Conservation (phyloP, 2,329 filamentous ascomycete genomes). For the Trichoderma brevicompactum region DNA sequence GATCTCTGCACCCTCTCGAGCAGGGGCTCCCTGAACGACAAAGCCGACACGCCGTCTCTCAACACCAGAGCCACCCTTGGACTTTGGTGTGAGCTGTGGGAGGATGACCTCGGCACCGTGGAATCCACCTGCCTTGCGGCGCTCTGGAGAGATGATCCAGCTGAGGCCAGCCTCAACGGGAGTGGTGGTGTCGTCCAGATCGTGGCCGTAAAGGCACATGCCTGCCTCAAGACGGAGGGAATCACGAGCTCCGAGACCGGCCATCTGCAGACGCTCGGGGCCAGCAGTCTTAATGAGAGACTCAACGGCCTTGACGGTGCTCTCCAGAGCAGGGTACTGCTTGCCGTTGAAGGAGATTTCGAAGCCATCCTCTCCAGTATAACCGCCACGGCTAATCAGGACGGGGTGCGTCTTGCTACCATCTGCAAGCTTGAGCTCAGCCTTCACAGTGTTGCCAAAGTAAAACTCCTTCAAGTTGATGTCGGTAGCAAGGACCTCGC, state of each 20-base stretch:
- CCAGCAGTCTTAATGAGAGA: conserved; percentile 69
- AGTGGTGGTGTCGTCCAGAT: conserved; percentile 78
- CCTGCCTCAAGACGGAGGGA: conserved; percentile 92
- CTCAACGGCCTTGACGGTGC: conserved; percentile 63
- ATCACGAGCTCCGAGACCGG: conserved; percentile 88
- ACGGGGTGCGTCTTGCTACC: conserved; percentile 48
- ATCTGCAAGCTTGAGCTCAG: conserved; percentile 65
- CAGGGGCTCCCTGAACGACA: conserved; percentile 81
- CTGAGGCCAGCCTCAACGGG: conserved; percentile 60
- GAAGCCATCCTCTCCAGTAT: conserved; percentile 98
- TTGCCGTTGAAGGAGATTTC: conserved; percentile 77
- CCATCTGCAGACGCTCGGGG: conserved; percentile 68
- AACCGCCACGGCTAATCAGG: conserved; percentile 84
- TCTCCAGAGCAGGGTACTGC: conserved; percentile 47
- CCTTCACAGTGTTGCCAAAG: conserved; percentile 77
- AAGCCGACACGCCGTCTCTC: conserved; percentile 78
- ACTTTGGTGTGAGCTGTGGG: conserved; percentile 72
- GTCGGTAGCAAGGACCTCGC: conserved; percentile 60
- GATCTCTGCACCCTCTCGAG: conserved; percentile 85
- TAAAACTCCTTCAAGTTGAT: conserved; percentile 69
- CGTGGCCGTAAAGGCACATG: conserved; percentile 99
- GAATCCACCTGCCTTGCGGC: conserved; percentile 72
- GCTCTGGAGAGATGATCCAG: conserved; percentile 86
- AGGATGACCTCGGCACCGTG: conserved; percentile 81
- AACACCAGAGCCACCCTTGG: conserved; percentile 73